A percentile compares a stretch with the other conserved stretches of the same genome.
Conservation (phyloP, 257 asterid species). For the Paraleonurus japonicus region DNA sequence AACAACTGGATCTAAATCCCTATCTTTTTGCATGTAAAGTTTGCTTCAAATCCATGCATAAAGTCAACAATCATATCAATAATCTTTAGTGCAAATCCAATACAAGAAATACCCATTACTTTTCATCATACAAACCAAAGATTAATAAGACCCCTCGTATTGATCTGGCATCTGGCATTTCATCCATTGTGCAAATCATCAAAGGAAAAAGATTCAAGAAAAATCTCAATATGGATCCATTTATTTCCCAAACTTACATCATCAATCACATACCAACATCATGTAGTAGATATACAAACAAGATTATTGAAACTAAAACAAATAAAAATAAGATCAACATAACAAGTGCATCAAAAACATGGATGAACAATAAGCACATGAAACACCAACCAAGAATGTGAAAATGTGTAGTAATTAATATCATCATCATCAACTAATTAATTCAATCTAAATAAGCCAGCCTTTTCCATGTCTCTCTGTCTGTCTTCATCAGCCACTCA, state of each 20-base stretch:
- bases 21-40: constrained; percentile 39
- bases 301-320: constrained; percentile 22
- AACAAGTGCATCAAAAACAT: constrained; percentile 26
- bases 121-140: not conserved
- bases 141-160: no score
- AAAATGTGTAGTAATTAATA: constrained; percentile 34
- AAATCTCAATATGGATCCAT: constrained; percentile 23
- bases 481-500: constrained; percentile 60
- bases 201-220: not conserved
- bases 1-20: constrained; percentile 36
- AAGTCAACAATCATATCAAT: constrained; percentile 52
- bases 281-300: constrained; percentile 25
- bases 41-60: constrained; percentile 35
- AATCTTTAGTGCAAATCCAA: constrained; percentile 19
- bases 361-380: constrained; percentile 39
- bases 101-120: not conserved
- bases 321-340: constrained; percentile 30
- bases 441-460: constrained; percentile 14
- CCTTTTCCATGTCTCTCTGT: not conserved
- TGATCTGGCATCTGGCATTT: no score
- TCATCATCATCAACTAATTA: constrained; percentile 28
- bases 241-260: constrained; percentile 31
- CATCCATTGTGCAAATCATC: no score
- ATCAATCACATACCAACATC: constrained; percentile 30
- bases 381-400: constrained; percentile 39